Evolutionary conservation across 768 basidiomycete species (phyloP).

Genomic region (Zangia roseola): DNA sequence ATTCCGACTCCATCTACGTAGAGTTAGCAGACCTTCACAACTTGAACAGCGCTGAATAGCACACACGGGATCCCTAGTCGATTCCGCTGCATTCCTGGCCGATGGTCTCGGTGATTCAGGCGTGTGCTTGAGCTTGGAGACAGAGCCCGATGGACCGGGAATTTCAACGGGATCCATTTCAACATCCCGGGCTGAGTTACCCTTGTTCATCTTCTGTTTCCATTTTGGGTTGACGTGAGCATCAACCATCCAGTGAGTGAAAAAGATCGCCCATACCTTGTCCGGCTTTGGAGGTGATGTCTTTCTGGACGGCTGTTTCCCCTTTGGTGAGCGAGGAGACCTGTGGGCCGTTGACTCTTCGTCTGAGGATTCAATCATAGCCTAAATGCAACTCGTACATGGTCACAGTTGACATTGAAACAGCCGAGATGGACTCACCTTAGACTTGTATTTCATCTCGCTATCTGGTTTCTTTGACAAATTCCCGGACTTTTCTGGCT

Average conservation of each 20-base stretch:
- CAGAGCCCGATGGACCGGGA: slow-evolving; percentile 15
- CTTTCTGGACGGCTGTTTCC: slow-evolving; percentile 1
- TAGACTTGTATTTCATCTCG: slow-evolving; percentile 26
- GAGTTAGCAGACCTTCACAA: slow-evolving; percentile 24
- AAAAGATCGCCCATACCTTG: slow-evolving; percentile 2
- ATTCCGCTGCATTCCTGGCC: slow-evolving; percentile 6
- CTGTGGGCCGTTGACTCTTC: slow-evolving; percentile 16
- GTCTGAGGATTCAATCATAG: slow-evolving; percentile 29
- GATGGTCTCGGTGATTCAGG: slow-evolving; percentile 4
- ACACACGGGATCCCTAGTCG: slow-evolving; percentile 21
- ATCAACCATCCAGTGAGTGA: background rate
- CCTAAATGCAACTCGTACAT: slow-evolving; percentile 9
- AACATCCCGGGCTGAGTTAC: slow-evolving; percentile 8
- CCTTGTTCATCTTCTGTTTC: slow-evolving; percentile 2
- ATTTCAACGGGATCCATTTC: slow-evolving; percentile 4
- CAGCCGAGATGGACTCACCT: slow-evolving; percentile 9
- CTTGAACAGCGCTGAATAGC: background rate
- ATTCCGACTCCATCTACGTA: slow-evolving; percentile 41
- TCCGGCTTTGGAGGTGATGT: slow-evolving; percentile 11
- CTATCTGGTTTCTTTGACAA: slow-evolving; percentile 19
- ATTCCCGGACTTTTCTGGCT: slow-evolving; percentile 11
- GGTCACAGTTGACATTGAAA: background rate
- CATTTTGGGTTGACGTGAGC: background rate
- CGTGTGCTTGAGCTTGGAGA: background rate
- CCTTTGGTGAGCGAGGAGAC: slow-evolving; percentile 8